Percentiles rank a stretch among this genome's conserved stretches.
Evolutionary conservation across 371 early-diverging fungal species (phyloP).

Genomic region (Lichtheimia ramosa): DNA sequence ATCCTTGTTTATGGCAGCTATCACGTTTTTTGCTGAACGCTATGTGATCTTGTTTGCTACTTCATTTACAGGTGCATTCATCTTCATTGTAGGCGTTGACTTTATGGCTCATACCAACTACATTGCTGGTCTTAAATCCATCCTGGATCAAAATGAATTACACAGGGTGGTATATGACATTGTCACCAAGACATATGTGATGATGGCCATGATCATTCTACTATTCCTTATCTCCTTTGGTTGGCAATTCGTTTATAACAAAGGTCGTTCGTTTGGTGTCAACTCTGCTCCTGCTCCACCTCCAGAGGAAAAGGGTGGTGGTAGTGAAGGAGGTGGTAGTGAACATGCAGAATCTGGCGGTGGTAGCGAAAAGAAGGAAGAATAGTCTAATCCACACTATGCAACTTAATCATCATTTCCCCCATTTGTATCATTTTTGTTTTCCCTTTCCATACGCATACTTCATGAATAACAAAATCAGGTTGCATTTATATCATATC

Average conservation of each 20-base stretch:
- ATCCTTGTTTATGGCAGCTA: constrained; percentile 11
- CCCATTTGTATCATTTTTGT: neutral
- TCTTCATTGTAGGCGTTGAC: constrained; percentile 21
- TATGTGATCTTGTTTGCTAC: constrained; percentile 20
- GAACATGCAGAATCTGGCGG: neutral
- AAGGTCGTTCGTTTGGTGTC: constrained; percentile 22
- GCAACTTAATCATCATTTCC: too few species aligned
- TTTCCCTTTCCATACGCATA: neutral
- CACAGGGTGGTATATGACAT: constrained; percentile 17
- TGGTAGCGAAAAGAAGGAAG: constrained; percentile 8
- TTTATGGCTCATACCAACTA: constrained; percentile 20
- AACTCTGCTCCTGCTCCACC: constrained; percentile 6
- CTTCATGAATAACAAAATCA: too few species aligned
- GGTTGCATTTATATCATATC: too few species aligned
- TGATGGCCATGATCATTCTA: constrained; percentile 25
- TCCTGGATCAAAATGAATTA: constrained; percentile 17
- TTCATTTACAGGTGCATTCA: constrained; percentile 20
- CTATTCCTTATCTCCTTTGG: constrained; percentile 24
- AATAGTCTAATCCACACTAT: neutral
- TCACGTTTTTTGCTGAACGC: constrained; percentile 21
- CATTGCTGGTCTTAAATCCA: constrained; percentile 17
- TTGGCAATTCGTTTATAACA: constrained; percentile 27
- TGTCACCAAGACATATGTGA: constrained; percentile 12
- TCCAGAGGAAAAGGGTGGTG: constrained; percentile 4
- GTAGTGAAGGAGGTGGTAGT: neutral